Conservation (phyloP, 2,329 filamentous ascomycete genomes). For the Dactylonectria macrodidyma region DNA sequence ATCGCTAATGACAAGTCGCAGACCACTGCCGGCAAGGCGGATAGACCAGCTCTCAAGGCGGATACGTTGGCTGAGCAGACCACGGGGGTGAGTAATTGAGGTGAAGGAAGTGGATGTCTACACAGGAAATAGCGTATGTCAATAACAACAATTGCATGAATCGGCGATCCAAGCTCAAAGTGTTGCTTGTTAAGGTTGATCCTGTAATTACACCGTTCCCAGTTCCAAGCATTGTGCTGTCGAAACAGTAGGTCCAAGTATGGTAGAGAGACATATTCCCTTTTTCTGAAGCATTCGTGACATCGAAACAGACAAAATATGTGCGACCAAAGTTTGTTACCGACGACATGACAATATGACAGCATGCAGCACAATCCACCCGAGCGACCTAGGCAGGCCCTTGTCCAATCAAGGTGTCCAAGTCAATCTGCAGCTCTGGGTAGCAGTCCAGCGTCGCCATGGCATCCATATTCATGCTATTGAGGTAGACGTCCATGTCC, state of each 20-base stretch:
- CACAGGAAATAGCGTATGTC: background rate
- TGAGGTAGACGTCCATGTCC: background rate
- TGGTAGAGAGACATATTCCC: background rate
- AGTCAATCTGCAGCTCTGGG: background rate
- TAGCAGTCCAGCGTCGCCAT: background rate
- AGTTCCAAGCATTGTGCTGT: background rate
- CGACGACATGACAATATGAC: background rate
- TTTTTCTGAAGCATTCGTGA: background rate
- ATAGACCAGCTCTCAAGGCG: slow-evolving; percentile 8
- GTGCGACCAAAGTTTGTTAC: background rate
- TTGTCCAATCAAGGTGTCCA: background rate
- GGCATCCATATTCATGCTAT: background rate
- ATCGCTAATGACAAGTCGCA: background rate
- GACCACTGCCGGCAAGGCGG: slow-evolving; percentile 4
- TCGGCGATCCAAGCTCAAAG: background rate
- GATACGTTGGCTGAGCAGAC: slow-evolving; percentile 6
- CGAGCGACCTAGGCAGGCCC: background rate
- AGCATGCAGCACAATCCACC: background rate
- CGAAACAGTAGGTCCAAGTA: background rate
- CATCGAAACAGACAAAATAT: background rate
- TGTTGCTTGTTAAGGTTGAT: background rate
- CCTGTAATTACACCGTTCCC: background rate
- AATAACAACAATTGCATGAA: background rate
- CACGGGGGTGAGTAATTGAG: background rate
- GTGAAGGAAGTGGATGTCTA: background rate